phyloP scores from a whole-genome alignment of 2,329 filamentous ascomycete species.

The Sporothrix brunneoviolacea region DNA sequence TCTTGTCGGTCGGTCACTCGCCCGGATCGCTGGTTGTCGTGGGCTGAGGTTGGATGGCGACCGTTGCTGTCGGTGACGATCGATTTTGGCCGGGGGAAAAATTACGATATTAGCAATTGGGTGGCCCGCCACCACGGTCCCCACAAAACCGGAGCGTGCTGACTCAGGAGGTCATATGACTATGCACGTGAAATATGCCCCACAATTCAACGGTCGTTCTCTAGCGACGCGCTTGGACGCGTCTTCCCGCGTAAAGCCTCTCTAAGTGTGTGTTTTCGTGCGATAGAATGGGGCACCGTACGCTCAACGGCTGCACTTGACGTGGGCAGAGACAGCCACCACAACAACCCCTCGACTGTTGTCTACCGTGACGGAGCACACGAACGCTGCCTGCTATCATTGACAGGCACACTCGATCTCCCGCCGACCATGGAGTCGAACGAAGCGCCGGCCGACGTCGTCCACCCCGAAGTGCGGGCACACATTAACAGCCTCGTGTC shows the following conservation, averaged over 20 bases:
- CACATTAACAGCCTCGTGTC: conserved; percentile 91
- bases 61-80: conserved; percentile 10
- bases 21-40: conserved; percentile 2
- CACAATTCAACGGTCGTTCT: background rate
- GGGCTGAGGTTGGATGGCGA: background rate
- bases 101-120: conserved; percentile 12
- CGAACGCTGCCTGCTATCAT: background rate
- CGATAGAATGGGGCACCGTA: background rate
- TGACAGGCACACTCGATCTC: background rate
- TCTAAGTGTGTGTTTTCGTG: background rate
- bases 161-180: conserved; percentile 12
- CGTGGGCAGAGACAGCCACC: background rate
- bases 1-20: conserved; percentile 1
- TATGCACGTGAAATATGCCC: background rate
- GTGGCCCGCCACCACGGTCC: conserved; percentile 6
- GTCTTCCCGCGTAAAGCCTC: conserved; percentile 10
- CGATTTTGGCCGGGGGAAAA: conserved; percentile 13
- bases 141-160: background rate
- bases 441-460: conserved; percentile 51
- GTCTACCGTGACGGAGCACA: background rate
- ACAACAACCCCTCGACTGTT: background rate
- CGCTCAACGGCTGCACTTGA: background rate
- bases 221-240: conserved; percentile 10
- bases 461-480: conserved; percentile 88
- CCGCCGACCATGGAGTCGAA: conserved; percentile 46